A percentile compares a stretch with the other conserved stretches of the same genome.
Evolutionary conservation across 805 yeast genomes (phyloP).

Genomic region (Pichia gijzeniarum): DNA sequence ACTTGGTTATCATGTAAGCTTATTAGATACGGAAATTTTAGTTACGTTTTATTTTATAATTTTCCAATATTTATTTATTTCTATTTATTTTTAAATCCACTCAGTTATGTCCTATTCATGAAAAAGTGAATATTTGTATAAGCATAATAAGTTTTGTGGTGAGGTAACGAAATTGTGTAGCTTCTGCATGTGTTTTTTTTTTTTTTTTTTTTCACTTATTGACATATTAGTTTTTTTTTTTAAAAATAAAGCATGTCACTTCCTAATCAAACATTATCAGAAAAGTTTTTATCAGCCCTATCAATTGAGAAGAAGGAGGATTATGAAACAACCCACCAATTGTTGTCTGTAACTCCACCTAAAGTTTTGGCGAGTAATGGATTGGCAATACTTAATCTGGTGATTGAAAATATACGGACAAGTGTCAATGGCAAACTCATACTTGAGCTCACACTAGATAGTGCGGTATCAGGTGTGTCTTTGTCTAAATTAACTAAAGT

Average conservation of each 20-base stretch:
- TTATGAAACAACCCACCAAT: slow-evolving; percentile 37
- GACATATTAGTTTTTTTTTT: neutral
- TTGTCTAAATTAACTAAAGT: slow-evolving; percentile 10
- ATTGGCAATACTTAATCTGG: slow-evolving; percentile 64
- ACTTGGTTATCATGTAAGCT: slow-evolving; percentile 80
- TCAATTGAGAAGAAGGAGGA: slow-evolving; percentile 48
- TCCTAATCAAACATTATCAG: slow-evolving; percentile 23
- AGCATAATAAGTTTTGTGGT: too few relatives aligned
- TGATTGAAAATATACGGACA: slow-evolving; percentile 54
- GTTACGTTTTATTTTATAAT: slow-evolving; percentile 4
- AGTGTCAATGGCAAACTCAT: slow-evolving; percentile 75
- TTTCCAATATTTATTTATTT: slow-evolving; percentile 14
- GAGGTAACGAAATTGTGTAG: too few relatives aligned
- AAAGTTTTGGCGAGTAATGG: slow-evolving; percentile 66
- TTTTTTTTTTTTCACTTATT: too few relatives aligned
- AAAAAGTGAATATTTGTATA: neutral
- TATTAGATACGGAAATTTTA: slow-evolving; percentile 3
- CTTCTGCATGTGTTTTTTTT: too few relatives aligned
- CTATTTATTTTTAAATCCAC: slow-evolving; percentile 8
- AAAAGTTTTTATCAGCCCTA: slow-evolving; percentile 35
- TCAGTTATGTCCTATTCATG: slow-evolving; percentile 7
- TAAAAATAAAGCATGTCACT: slow-evolving; percentile 2
- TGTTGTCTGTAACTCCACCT: slow-evolving; percentile 47
- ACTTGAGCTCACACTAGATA: slow-evolving; percentile 50
- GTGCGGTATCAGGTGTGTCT: slow-evolving; percentile 14